phyloP scores from a whole-genome alignment of 257 asterid species.

The Nicotiana tabacum region DNA sequence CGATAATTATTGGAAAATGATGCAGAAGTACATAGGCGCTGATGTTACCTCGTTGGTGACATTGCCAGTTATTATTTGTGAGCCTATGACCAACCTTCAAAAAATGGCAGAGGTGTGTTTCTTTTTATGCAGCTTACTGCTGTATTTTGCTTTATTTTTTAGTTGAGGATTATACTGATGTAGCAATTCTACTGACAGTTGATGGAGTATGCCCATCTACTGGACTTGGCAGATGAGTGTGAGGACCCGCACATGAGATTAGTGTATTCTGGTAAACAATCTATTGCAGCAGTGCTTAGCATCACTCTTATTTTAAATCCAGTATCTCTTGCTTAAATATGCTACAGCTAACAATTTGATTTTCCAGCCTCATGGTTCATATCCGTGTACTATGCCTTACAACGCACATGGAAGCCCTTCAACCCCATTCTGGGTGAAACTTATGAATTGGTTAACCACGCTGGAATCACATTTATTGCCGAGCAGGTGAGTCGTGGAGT shows the following conservation, averaged over 20 bases:
- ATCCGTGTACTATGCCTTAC: conserved; percentile 84
- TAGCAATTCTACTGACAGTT: conserved; percentile 42
- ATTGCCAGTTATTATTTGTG: conserved; percentile 95
- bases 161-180: conserved; percentile 6
- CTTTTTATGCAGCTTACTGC: conserved; percentile 10
- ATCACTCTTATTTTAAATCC: not conserved
- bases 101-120: conserved; percentile 94
- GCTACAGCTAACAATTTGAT: conserved; percentile 10
- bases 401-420: conserved; percentile 99
- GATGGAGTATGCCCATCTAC: conserved; percentile 88
- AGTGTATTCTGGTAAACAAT: conserved; percentile 60
- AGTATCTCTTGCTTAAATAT: not conserved
- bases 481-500: conserved; percentile 61
- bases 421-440: conserved; percentile 99
- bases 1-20: conserved; percentile 94
- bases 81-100: conserved; percentile 99
- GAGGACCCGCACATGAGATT: conserved; percentile 93
- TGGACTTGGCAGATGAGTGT: conserved; percentile 89
- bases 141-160: conserved; percentile 8
- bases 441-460: conserved; percentile 84
- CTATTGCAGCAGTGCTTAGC: not conserved
- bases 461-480: conserved; percentile 73
- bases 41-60: conserved; percentile 98
- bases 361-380: conserved; percentile 92
- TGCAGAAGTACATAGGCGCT: conserved; percentile 93